A percentile compares a stretch with the other conserved stretches of the same genome.
These are phyloP conservation scores for Cochlearia excelsa DNA, from an alignment of 345 rosid species.

Conservation along the genomic window DNA sequence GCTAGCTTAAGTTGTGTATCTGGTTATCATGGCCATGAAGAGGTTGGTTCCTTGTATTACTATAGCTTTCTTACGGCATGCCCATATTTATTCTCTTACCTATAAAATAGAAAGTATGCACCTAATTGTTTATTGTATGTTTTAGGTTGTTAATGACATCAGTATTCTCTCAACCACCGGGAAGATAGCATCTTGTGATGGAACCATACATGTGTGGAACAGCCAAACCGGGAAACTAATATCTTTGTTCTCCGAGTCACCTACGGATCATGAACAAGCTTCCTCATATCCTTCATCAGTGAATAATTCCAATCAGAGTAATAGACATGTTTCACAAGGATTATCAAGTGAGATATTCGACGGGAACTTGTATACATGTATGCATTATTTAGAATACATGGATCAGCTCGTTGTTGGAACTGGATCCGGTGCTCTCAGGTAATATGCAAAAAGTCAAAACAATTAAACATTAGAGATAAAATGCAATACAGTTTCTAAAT, in stretches of 20 bases:
- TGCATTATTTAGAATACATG: conserved; percentile 63
- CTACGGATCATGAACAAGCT: conserved; percentile 50
- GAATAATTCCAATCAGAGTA: conserved; percentile 45
- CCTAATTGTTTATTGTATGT: conserved; percentile 37
- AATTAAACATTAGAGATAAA: conserved; percentile 1
- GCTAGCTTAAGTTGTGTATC: conserved; percentile 68
- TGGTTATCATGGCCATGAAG: conserved; percentile 92
- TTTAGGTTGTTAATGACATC: conserved; percentile 85
- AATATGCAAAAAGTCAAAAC: conserved; percentile 9
- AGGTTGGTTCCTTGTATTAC: conserved; percentile 54
- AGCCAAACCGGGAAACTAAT: conserved; percentile 74
- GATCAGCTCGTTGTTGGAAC: conserved; percentile 75
- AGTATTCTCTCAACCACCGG: conserved; percentile 66
- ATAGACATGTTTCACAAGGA: conserved; percentile 53
- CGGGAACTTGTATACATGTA: conserved; percentile 82
- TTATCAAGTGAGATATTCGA: conserved; percentile 74
- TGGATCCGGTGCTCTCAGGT: conserved; percentile 90
- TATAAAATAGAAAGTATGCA: conserved; percentile 9
- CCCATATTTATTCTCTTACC: not conserved
- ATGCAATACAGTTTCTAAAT: conserved; percentile 4
- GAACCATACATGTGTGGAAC: conserved; percentile 90
- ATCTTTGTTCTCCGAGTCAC: conserved; percentile 66
- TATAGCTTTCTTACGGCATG: not conserved
- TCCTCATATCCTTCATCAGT: conserved; percentile 33
- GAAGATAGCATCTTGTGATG: conserved; percentile 92